Percentiles rank a stretch among this genome's conserved stretches.
These are phyloP conservation scores for Tetradesmus lagerheimii DNA, from an alignment of 139 green algal species.

Conservation along the genomic window DNA sequence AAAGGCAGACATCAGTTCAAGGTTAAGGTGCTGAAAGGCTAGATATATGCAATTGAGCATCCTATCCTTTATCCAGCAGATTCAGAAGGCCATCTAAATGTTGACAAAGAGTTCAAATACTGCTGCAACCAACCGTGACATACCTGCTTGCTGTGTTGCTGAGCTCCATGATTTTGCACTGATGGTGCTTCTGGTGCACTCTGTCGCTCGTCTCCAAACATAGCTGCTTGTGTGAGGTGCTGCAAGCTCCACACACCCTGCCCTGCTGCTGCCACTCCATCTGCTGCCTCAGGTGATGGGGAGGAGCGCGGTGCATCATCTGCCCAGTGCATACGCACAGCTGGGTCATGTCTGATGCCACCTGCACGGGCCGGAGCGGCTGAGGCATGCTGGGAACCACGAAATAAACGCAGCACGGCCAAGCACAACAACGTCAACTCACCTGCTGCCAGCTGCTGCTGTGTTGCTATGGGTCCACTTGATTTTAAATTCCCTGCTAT, in stretches of 20 bases:
- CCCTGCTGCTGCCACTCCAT: background rate
- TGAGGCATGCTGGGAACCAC: background rate
- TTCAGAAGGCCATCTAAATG: no score
- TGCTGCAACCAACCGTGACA: background rate
- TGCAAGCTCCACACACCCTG: background rate
- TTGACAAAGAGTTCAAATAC: no score
- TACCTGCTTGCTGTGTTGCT: background rate
- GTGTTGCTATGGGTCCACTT: background rate
- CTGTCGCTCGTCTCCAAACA: background rate
- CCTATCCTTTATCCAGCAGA: no score
- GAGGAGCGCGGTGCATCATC: background rate
- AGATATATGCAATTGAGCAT: background rate
- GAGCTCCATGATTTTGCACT: background rate
- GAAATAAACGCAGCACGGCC: background rate
- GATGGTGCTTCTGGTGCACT: background rate
- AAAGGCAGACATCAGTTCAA: background rate
- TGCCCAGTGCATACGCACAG: background rate
- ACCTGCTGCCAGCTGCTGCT: background rate
- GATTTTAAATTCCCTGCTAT: background rate
- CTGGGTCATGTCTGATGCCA: background rate
- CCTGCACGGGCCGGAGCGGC: background rate
- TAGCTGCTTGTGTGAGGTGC: constrained; percentile 25
- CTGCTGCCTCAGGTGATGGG: background rate
- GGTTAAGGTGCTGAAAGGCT: background rate
- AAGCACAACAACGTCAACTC: background rate